These are phyloP conservation scores for Solanum appendiculatum DNA, from an alignment of 257 asterid genomes.

Conservation along the genomic window DNA sequence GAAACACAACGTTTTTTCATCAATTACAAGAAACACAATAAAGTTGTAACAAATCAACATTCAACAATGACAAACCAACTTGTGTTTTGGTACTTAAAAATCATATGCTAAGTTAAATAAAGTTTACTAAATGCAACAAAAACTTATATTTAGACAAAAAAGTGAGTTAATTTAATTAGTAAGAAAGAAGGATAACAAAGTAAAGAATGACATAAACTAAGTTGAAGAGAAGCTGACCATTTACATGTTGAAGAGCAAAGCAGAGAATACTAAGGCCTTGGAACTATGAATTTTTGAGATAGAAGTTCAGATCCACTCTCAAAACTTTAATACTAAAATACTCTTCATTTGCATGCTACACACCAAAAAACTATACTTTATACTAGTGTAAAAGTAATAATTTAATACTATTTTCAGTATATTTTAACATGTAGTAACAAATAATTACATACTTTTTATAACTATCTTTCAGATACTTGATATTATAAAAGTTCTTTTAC, in stretches of 20 bases:
- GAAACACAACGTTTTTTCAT: background rate
- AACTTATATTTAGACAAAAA: background rate
- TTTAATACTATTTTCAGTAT: background rate
- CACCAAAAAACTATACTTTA: background rate
- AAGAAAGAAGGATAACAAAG: background rate
- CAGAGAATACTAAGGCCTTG: slow-evolving; percentile 23
- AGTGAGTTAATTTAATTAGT: background rate
- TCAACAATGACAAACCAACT: background rate
- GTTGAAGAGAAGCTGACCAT: background rate
- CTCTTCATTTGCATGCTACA: slow-evolving; percentile 31
- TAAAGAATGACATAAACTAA: background rate
- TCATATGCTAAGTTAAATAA: background rate
- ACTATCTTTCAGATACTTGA: background rate
- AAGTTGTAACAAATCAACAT: background rate
- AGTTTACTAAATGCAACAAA: background rate
- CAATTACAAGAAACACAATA: background rate
- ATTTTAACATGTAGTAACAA: background rate
- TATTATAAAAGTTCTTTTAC: background rate
- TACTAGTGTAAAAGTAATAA: background rate
- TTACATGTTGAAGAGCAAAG: slow-evolving; percentile 3
- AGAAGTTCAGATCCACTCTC: slow-evolving; percentile 43
- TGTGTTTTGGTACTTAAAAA: background rate
- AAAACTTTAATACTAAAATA: background rate
- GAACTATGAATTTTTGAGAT: slow-evolving; percentile 23
- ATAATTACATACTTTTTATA: background rate